Conservation (phyloP, 495 filamentous ascomycete species). For the Penicillium goetzii region DNA sequence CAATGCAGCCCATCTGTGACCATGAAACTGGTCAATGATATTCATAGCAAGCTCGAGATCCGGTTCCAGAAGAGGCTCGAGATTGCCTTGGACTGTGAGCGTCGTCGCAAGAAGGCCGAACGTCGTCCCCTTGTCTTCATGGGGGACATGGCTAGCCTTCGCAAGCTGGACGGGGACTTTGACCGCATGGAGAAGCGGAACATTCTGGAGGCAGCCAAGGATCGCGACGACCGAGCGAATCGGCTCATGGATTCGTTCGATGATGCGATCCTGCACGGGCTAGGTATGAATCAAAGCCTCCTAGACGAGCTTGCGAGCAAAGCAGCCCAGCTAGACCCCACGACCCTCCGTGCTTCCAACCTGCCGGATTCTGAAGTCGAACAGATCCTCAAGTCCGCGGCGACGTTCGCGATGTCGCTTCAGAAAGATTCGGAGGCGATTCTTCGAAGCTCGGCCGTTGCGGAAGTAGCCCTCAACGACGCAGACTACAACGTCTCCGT, state of each 20-base stretch:
- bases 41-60: conserved; percentile 52
- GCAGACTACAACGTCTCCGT: conserved; percentile 59
- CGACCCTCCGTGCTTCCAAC: conserved; percentile 36
- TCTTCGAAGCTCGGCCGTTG: conserved; percentile 51
- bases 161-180: conserved; percentile 56
- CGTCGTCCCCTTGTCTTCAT: conserved; percentile 55
- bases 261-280: conserved; percentile 53
- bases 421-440: conserved; percentile 54
- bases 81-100: conserved; percentile 56
- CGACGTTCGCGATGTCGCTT: conserved; percentile 47
- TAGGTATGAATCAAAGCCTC: conserved; percentile 56
- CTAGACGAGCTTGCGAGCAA: conserved; percentile 53
- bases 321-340: conserved; percentile 40
- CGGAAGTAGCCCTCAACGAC: conserved; percentile 54
- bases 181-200: conserved; percentile 57
- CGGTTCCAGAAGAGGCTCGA: conserved; percentile 56
- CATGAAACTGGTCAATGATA: conserved; percentile 52
- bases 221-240: conserved; percentile 55
- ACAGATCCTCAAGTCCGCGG: conserved; percentile 49
- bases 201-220: conserved; percentile 53
- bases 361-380: conserved; percentile 48
- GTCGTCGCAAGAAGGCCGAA: conserved; percentile 55
- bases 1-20: conserved; percentile 46
- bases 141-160: conserved; percentile 51
- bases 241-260: conserved; percentile 58